Evolutionary conservation across 2,329 filamentous ascomycete species (phyloP), one percentile per base, ranked within the genome.

Genomic region (Cadophora sp.): DNA sequence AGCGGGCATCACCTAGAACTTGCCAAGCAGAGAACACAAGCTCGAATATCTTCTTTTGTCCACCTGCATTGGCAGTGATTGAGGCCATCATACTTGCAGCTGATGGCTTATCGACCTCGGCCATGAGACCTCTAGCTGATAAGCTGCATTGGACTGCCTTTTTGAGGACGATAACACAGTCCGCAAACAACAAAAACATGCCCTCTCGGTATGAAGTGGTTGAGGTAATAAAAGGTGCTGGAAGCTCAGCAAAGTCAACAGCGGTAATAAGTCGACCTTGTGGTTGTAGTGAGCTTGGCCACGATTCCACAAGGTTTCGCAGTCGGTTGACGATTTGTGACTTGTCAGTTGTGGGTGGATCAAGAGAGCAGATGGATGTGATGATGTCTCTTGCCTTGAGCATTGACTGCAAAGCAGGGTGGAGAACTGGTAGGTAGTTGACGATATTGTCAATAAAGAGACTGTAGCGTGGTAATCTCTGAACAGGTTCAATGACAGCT

Each of bases 381-480:
- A 99, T 94, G 62, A 97, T 92, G 77, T 98, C 96, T 71, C 95
- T 87, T 0, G 96, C 94, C 76, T 93, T 94, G 50, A 97, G 86
- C 80, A 99, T 90, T 2, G 86, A 85, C 72, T 91, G 90, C 62
- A 97, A 84, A 0, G 94, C 94, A 2, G 94, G 92, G 77, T 98
- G 94, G 9, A 91, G 89, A 60, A 94, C 87, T 4, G 95, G 94
- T 20, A 98, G 85, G 68, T 91, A 94, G 71, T 90, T 89, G 58
- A 96, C 87, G 76, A 99, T 97, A 75, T 96, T 94, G 80, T 99
- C 96, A 73, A 99, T 98, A 76, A 98, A 91, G 43, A 99, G 83
- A 75, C 93, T 97, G 80, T 99, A 99, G 30, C 96, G 90, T 30
- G 96, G 96, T 62, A 99, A 85, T 62, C 96, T 87, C 79, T 99